These are phyloP conservation scores for Rauvolfia tetraphylla DNA, from an alignment of 257 asterid genomes.

Conservation along the genomic window DNA sequence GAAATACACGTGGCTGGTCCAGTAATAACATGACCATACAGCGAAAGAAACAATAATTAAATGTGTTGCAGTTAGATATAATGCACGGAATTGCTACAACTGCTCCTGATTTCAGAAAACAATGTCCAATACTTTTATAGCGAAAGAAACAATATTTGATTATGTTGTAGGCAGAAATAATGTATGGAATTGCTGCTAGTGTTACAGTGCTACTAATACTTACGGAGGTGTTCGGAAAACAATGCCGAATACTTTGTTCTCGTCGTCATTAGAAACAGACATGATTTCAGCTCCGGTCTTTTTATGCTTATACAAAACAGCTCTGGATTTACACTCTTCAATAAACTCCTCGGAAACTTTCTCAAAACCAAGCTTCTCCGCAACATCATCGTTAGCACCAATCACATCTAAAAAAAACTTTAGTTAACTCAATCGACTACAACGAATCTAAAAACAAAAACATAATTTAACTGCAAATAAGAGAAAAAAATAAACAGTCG, in stretches of 20 bases:
- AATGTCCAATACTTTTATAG: too few species aligned
- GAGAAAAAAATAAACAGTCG: not conserved
- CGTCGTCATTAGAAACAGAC: slow-evolving; percentile 92
- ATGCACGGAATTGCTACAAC: too few species aligned
- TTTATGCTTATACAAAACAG: slow-evolving; percentile 86
- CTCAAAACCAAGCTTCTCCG: slow-evolving; percentile 86
- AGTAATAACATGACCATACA: not conserved
- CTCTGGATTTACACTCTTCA: slow-evolving; percentile 92
- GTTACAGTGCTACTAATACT: slow-evolving; percentile 21
- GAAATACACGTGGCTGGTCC: not conserved
- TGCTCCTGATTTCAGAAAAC: too few species aligned
- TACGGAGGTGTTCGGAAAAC: slow-evolving; percentile 97
- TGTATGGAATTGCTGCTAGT: not conserved
- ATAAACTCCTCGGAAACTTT: slow-evolving; percentile 80
- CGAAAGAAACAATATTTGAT: not conserved
- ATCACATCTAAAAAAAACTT: slow-evolving; percentile 31
- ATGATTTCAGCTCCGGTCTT: slow-evolving; percentile 95
- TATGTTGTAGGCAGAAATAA: not conserved
- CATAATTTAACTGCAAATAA: not conserved
- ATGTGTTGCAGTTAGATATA: too few species aligned
- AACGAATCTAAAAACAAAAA: not conserved
- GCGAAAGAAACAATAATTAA: not conserved
- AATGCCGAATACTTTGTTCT: slow-evolving; percentile 93
- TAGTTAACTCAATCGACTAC: not conserved
- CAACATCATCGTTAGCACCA: slow-evolving; percentile 79